Base-by-base conservation (phyloP, 176 grass and related monocot species). In the Paspalum notatum region DNA sequence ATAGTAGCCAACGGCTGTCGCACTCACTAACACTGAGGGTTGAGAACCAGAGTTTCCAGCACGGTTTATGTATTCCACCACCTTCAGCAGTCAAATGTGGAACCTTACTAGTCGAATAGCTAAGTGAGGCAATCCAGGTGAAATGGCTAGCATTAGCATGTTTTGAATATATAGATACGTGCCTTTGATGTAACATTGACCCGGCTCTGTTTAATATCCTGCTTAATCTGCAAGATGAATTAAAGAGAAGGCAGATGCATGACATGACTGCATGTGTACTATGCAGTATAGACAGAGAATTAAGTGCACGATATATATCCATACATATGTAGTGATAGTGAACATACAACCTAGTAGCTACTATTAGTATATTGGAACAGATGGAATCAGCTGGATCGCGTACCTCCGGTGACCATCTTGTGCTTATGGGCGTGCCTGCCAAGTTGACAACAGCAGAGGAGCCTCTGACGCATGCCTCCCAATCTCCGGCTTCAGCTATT, bases 1-100 rank as follows among this genome's bases (percentile, higher is more conserved):
- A 44, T 98, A 98, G 84, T 94, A 98, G 65, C 95, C 92, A 75
- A 98, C 86, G n/a, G 95, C 95, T 16, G 95, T 98, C 43, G 95
- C 95, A 71, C 92, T 98, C 62, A 98, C 84, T 43, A 98, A 91
- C 78, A 98, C 95, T 41, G 90, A 91, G 57, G 95, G 95, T 7
- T 83, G 57, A 20, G 63, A 27, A 38, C 85, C 77, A 68, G 59
- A 5, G 15, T 74, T 74, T 56, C 14, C 69, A 61, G 84, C 74
- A 22, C 71, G 76, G 49, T 97, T 98, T 87, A 98, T 89, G 86
- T 79, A 83, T 71, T 83, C 82, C 78, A 94, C 95, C 61, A 98
- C 71, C 95, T 94, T 82, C 47, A 90, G 49, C 55, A 50, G 47
- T 32, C 22, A 89, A 87, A 50, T 48, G 14, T 50, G 46, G 44